Percentiles rank a stretch among this genome's conserved stretches.
phyloP scores from a whole-genome alignment of 2,329 filamentous ascomycete genomes.

The Colletotrichum plurivorum region DNA sequence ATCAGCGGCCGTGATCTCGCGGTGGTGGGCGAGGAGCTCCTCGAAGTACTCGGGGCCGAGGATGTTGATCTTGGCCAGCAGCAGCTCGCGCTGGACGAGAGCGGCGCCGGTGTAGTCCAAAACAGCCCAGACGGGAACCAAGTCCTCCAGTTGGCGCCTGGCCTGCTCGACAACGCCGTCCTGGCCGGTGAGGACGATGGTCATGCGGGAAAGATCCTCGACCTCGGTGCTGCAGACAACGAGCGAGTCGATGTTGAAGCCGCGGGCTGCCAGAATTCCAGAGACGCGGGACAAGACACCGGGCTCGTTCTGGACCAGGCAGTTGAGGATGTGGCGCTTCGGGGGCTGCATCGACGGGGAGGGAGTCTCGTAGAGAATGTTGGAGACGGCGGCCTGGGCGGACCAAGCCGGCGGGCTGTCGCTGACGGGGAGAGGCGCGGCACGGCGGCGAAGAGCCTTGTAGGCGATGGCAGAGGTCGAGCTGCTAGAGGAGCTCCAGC shows the following conservation, averaged over 20 bases:
- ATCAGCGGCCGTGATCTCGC: slow-evolving; percentile 78
- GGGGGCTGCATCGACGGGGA: slow-evolving; percentile 85
- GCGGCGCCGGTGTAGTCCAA: slow-evolving; percentile 95
- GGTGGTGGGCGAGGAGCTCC: slow-evolving; percentile 94
- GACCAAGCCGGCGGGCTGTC: slow-evolving; percentile 85
- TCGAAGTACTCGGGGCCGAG: slow-evolving; percentile 98
- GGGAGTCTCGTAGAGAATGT: slow-evolving; percentile 98
- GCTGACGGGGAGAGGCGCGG: slow-evolving; percentile 85
- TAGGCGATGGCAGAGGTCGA: slow-evolving; percentile 96
- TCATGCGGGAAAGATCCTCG: slow-evolving; percentile 97
- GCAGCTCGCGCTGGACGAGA: slow-evolving; percentile 93
- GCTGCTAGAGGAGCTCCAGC: slow-evolving; percentile 65
- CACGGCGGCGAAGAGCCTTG: slow-evolving; percentile 94
- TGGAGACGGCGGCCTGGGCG: slow-evolving; percentile 94
- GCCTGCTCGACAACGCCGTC: slow-evolving; percentile 98
- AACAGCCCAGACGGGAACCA: slow-evolving; percentile 98
- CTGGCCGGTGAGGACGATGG: slow-evolving; percentile 95
- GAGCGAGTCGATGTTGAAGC: slow-evolving; percentile 99
- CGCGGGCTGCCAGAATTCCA: slow-evolving; percentile 93
- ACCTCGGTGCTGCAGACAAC: slow-evolving; percentile 99
- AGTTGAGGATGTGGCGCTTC: slow-evolving; percentile 97
- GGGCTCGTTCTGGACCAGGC: slow-evolving; percentile 98
- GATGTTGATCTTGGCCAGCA: slow-evolving; percentile 97
- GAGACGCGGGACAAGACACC: slow-evolving; percentile 97
- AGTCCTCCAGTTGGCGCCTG: slow-evolving; percentile 92